A percentile compares a stretch with the other conserved stretches of the same genome.
Conservation (phyloP, 805 yeast genomes). For the Hanseniaspora mollemarum region DNA sequence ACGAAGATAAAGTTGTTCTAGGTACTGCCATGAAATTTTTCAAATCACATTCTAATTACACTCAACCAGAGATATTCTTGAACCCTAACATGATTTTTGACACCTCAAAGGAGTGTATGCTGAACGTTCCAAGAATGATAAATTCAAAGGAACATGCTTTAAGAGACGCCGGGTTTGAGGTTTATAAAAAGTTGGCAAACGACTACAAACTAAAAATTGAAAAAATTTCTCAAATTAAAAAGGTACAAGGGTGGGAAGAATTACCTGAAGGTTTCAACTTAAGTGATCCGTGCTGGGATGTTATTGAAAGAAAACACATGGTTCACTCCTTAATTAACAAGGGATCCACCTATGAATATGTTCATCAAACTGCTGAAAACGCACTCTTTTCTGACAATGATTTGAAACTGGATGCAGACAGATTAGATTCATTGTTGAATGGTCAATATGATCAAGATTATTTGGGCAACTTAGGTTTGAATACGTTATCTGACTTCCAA, state of each 20-base stretch:
- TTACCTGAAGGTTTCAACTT: constrained; percentile 10
- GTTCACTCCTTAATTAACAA: not conserved
- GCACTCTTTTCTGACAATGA: not conserved
- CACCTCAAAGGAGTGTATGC: constrained; percentile 4
- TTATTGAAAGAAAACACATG: constrained; percentile 12
- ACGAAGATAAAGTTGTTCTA: constrained; percentile 11
- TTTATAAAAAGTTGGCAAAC: constrained; percentile 6
- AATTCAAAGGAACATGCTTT: constrained; percentile 14
- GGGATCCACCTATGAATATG: constrained; percentile 9
- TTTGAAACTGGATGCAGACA: not conserved
- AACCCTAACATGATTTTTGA: constrained; percentile 9
- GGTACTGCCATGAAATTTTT: constrained; percentile 10
- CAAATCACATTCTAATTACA: not conserved
- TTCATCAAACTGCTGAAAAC: constrained; percentile 5
- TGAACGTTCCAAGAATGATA: constrained; percentile 10
- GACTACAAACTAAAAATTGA: constrained; percentile 6
- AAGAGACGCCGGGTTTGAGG: constrained; percentile 13
- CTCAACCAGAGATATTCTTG: constrained; percentile 7
- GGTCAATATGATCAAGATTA: constrained; percentile 12
- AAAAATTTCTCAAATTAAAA: constrained; percentile 3
- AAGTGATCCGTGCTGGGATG: constrained; percentile 3
- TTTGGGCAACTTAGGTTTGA: not conserved
- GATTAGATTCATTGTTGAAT: constrained; percentile 9
- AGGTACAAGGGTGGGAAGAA: constrained; percentile 4
- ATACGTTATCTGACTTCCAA: constrained; percentile 2